Evolutionary conservation across 345 rosid species (phyloP).

Genomic region (Rhizophora apiculata): DNA sequence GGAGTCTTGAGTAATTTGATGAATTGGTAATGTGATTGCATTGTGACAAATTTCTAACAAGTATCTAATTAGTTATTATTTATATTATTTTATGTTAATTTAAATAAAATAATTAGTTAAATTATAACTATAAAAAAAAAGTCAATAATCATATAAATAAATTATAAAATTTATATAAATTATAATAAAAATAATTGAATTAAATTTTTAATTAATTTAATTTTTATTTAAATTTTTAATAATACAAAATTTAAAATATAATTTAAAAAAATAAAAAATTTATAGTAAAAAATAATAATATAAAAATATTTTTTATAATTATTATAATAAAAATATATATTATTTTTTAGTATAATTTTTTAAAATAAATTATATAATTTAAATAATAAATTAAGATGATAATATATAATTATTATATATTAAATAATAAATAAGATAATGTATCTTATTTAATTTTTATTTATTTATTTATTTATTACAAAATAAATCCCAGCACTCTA

Average conservation of each 20-base stretch:
- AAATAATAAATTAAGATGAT: too few relatives aligned
- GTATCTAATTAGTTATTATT: not conserved
- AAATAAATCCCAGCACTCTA: too few relatives aligned
- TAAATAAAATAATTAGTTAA: not conserved
- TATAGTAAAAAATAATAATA: too few relatives aligned
- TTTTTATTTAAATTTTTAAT: not conserved
- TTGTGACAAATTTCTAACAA: not conserved
- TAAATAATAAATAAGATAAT: too few relatives aligned
- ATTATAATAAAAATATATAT: too few relatives aligned
- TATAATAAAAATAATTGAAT: conserved; percentile 13
- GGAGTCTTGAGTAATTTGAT: not conserved
- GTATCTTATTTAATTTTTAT: too few relatives aligned
- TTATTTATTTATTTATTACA: too few relatives aligned
- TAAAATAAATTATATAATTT: too few relatives aligned
- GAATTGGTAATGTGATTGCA: not conserved
- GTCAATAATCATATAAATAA: not conserved
- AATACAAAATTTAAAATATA: not conserved
- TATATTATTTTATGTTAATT: not conserved
- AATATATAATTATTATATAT: too few relatives aligned
- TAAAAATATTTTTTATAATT: too few relatives aligned
- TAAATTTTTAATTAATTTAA: not conserved
- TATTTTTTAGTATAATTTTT: too few relatives aligned
- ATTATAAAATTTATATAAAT: not conserved
- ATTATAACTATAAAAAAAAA: not conserved
- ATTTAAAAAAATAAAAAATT: too few relatives aligned